Evolutionary conservation across 129 eudicot genomes (phyloP).

Genomic region (Tagetes patula): DNA sequence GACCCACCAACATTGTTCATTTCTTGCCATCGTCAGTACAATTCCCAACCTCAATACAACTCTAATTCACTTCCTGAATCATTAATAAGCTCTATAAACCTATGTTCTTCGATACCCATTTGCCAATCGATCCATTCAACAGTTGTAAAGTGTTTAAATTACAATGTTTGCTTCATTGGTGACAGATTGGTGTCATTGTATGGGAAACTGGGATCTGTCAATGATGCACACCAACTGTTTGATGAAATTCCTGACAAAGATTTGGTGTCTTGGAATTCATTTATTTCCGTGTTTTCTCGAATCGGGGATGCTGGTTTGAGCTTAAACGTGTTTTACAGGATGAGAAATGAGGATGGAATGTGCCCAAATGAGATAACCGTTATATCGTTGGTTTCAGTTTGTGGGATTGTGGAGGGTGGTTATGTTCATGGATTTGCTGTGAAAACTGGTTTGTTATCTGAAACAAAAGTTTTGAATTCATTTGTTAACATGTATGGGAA

Average conservation of each 20-base stretch:
- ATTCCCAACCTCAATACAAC: constrained; percentile 15
- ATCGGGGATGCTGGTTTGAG: constrained; percentile 35
- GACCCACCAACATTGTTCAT: constrained; percentile 11
- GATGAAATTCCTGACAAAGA: constrained; percentile 54
- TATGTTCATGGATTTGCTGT: constrained; percentile 43
- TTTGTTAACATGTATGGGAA: constrained; percentile 53
- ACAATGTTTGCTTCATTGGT: constrained; percentile 48
- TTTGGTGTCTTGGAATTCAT: constrained; percentile 52
- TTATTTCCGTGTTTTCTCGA: constrained; percentile 35
- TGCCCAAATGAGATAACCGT: constrained; percentile 53
- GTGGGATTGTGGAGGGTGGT: constrained; percentile 37
- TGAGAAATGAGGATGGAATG: constrained; percentile 36
- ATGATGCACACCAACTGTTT: constrained; percentile 45
- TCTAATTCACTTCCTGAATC: constrained; percentile 27
- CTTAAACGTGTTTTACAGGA: constrained; percentile 33
- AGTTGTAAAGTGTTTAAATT: constrained; percentile 26
- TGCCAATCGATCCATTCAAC: constrained; percentile 38
- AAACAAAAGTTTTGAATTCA: constrained; percentile 43
- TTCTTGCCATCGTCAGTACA: background rate
- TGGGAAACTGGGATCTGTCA: constrained; percentile 20
- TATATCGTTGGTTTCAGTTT: constrained; percentile 40
- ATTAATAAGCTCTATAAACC: constrained; percentile 25
- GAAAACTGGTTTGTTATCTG: constrained; percentile 41
- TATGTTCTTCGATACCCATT: constrained; percentile 24
- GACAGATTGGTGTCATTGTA: constrained; percentile 53